These are phyloP conservation scores for Hygrocybe punicea DNA, from an alignment of 768 basidiomycete species.

Conservation along the genomic window DNA sequence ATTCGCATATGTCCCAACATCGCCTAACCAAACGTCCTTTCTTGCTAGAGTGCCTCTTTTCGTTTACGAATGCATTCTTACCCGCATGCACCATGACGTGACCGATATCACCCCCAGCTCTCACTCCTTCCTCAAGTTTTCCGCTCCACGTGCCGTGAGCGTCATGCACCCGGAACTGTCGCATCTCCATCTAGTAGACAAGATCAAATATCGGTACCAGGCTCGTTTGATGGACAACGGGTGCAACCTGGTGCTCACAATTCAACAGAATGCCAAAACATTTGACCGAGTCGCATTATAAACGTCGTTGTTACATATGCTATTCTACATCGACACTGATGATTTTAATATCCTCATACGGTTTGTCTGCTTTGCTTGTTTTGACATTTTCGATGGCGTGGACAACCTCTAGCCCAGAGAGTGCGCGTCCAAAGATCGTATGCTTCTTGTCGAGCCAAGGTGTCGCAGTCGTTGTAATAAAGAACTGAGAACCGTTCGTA, in stretches of 20 bases:
- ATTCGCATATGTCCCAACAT: conserved; percentile 45
- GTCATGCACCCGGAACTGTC: conserved; percentile 17
- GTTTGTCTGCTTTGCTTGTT: conserved; percentile 80
- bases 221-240: conserved; percentile 27
- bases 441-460: conserved; percentile 92
- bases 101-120: background rate
- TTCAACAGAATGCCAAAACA: conserved; percentile 37
- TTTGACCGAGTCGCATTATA: conserved; percentile 49
- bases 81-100: background rate
- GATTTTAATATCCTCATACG: conserved; percentile 92
- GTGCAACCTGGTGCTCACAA: conserved; percentile 18
- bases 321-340: conserved; percentile 73
- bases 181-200: conserved; percentile 25
- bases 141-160: conserved; percentile 44
- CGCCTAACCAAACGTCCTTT: conserved; percentile 31
- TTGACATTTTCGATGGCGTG: conserved; percentile 91
- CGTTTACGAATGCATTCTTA: conserved; percentile 46
- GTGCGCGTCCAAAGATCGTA: conserved; percentile 88
- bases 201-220: conserved; percentile 35
- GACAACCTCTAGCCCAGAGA: conserved; percentile 84
- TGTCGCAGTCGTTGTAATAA: conserved; percentile 92
- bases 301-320: conserved; percentile 9
- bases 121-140: conserved; percentile 54
- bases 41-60: conserved; percentile 48
- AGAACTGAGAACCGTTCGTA: conserved; percentile 97